Conservation (phyloP, 805 yeast species). For the Cyberlindnera subsufficiens region DNA sequence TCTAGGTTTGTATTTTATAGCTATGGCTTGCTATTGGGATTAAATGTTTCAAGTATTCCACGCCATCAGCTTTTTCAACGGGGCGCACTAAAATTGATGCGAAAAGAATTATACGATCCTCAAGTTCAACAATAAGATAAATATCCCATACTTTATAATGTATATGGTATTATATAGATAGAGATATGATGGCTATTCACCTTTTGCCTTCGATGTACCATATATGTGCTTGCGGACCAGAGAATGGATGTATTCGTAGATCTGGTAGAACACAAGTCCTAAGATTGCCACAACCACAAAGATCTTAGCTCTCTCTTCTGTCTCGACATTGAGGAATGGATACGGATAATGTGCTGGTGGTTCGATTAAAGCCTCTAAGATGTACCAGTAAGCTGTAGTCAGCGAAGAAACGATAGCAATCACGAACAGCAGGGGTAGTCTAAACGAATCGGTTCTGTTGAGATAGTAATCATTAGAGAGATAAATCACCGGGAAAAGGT, state of each 20-base stretch:
- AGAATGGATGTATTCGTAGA: conserved; percentile 26
- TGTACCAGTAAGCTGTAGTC: conserved; percentile 47
- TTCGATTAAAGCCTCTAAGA: conserved; percentile 43
- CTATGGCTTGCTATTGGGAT: too few relatives aligned
- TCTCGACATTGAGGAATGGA: conserved; percentile 55
- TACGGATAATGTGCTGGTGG: conserved; percentile 54
- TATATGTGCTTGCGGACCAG: conserved; percentile 4
- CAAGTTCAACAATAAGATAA: too few relatives aligned
- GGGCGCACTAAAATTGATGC: too few relatives aligned
- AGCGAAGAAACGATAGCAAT: conserved; percentile 32
- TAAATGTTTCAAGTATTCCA: too few relatives aligned
- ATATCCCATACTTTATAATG: too few relatives aligned
- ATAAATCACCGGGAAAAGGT: conserved; percentile 51
- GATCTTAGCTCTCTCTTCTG: conserved; percentile 37
- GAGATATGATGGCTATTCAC: not conserved
- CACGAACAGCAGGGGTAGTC: conserved; percentile 31
- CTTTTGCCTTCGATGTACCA: conserved; percentile 2
- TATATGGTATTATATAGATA: too few relatives aligned
- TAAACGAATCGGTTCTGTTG: conserved; percentile 41
- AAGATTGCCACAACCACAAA: conserved; percentile 39
- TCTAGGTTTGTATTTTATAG: not conserved
- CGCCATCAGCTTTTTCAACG: too few relatives aligned
- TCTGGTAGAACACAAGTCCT: conserved; percentile 28
- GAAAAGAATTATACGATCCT: too few relatives aligned
- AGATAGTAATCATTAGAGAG: conserved; percentile 49